Evolutionary conservation across 371 early-diverging fungal species (phyloP).

Genomic region (Lichtheimia ornata): DNA sequence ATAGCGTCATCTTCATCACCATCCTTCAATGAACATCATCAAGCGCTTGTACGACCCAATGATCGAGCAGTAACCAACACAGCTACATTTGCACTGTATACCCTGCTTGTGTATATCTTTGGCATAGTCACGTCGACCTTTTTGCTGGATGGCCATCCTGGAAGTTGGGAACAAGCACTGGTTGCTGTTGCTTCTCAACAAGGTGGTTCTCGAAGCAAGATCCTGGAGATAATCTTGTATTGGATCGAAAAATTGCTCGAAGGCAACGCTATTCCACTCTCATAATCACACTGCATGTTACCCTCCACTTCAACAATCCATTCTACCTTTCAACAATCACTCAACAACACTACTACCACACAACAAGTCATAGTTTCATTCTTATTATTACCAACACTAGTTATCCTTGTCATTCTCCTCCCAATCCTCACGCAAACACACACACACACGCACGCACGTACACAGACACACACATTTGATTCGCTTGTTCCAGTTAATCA

Average conservation of each 20-base stretch:
- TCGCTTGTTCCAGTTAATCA: too few species aligned
- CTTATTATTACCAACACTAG: background rate
- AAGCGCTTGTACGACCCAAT: conserved; percentile 19
- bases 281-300: conserved; percentile 12
- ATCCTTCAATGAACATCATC: background rate
- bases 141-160: conserved; percentile 39
- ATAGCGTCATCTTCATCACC: background rate
- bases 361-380: conserved; percentile 1
- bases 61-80: conserved; percentile 51
- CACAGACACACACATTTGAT: background rate
- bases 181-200: conserved; percentile 38
- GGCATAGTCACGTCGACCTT: conserved; percentile 60
- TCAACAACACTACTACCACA: background rate
- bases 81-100: conserved; percentile 56
- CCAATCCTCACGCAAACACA: background rate
- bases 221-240: conserved; percentile 46
- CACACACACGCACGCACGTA: background rate
- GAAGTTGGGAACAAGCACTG: conserved; percentile 37
- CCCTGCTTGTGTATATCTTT: conserved; percentile 55
- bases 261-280: conserved; percentile 41
- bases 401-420: conserved; percentile 3
- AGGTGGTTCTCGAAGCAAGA: conserved; percentile 38
- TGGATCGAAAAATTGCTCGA: conserved; percentile 53
- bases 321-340: background rate
- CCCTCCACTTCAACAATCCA: too few species aligned